A percentile compares a stretch with the other conserved stretches of the same genome.
These are phyloP conservation scores for Botrytis deweyae DNA, from an alignment of 2,329 filamentous ascomycete genomes.

Conservation along the genomic window DNA sequence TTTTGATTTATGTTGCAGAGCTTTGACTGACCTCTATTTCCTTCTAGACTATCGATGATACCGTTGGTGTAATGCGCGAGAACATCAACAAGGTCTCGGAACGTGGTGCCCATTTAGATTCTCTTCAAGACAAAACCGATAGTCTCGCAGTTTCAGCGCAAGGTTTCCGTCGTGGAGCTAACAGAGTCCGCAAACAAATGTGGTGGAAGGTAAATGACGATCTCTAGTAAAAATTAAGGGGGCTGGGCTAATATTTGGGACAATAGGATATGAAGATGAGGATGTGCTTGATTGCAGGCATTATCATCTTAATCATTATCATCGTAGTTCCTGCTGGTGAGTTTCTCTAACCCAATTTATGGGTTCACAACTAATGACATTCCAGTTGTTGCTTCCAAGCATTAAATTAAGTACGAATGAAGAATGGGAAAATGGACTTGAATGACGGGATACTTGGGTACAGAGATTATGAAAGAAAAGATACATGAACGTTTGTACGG, in stretches of 20 bases:
- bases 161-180: constrained; percentile 93
- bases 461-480: constrained; percentile 8
- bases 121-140: constrained; percentile 90
- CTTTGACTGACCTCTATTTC: constrained; percentile 28
- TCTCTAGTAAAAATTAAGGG: neutral
- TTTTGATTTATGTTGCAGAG: constrained; percentile 8
- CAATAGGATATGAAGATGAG: constrained; percentile 74
- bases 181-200: constrained; percentile 95
- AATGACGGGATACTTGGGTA: constrained; percentile 22
- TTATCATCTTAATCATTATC: constrained; percentile 86
- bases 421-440: constrained; percentile 1
- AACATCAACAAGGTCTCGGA: constrained; percentile 97
- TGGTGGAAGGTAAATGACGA: constrained; percentile 47
- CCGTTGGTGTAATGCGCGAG: constrained; percentile 90
- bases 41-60: constrained; percentile 90
- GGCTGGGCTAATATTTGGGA: constrained; percentile 2
- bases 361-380: constrained; percentile 33
- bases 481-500: constrained; percentile 27
- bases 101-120: constrained; percentile 85
- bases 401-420: constrained; percentile 28
- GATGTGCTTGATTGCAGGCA: constrained; percentile 88
- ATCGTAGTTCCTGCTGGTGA: constrained; percentile 92
- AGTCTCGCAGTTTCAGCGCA: constrained; percentile 91
- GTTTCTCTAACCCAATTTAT: constrained; percentile 37
- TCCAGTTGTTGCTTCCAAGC: constrained; percentile 47